Conservation (phyloP, 352 stramenopile genomes). For the Globisporangium middletonii region DNA sequence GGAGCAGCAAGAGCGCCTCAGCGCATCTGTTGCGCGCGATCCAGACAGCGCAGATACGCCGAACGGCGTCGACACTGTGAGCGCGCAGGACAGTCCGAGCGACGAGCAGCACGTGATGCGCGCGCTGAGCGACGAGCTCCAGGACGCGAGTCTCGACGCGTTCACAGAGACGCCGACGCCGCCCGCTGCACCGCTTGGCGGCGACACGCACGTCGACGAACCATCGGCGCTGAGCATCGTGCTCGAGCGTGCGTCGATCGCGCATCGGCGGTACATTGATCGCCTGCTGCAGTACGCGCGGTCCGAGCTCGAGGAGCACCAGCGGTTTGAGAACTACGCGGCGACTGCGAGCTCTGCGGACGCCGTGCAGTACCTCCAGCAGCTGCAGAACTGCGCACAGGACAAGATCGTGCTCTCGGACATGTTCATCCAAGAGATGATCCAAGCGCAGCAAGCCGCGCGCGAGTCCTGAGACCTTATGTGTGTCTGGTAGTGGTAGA, state of each 20-base stretch:
- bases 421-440: slow-evolving; percentile 82
- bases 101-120: slow-evolving; percentile 26
- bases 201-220: slow-evolving; percentile 26
- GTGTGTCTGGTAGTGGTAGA: background rate
- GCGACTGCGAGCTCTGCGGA: slow-evolving; percentile 75
- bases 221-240: slow-evolving; percentile 60
- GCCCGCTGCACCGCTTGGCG: slow-evolving; percentile 15
- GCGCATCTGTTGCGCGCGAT: background rate
- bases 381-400: slow-evolving; percentile 81
- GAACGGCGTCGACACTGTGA: slow-evolving; percentile 8
- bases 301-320: slow-evolving; percentile 66
- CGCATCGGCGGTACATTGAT: slow-evolving; percentile 71
- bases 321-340: slow-evolving; percentile 70
- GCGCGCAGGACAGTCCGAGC: slow-evolving; percentile 15
- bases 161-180: slow-evolving; percentile 15
- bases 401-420: slow-evolving; percentile 86
- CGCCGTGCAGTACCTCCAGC: slow-evolving; percentile 79
- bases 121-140: slow-evolving; percentile 16
- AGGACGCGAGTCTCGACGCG: slow-evolving; percentile 12
- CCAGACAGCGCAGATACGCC: too few species aligned
- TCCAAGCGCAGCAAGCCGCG: slow-evolving; percentile 70
- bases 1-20: slow-evolving; percentile 30
- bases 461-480: slow-evolving; percentile 52
- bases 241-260: slow-evolving; percentile 45
- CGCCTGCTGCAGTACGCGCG: slow-evolving; percentile 58